Percentiles rank a stretch among this genome's conserved stretches.
These are phyloP conservation scores for Podospora pseudocomata DNA, from an alignment of 495 filamentous ascomycete species.

Conservation along the genomic window DNA sequence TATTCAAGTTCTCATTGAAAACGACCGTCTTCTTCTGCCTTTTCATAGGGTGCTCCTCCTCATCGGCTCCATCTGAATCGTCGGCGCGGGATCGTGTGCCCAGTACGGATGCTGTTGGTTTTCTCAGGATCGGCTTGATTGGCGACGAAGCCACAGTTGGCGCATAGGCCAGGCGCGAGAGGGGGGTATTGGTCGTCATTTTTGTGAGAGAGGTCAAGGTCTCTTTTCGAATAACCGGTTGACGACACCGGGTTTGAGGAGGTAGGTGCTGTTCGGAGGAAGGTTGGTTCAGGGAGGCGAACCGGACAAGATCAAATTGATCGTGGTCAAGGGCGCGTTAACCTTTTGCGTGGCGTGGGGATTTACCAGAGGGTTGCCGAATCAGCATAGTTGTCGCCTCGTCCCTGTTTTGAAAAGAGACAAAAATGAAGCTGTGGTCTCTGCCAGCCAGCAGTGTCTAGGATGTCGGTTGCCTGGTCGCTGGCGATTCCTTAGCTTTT, in stretches of 20 bases:
- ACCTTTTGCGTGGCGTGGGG: background rate
- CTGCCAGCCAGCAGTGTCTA: slow-evolving; percentile 4
- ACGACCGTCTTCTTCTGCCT: slow-evolving; percentile 54
- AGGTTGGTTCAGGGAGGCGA: background rate
- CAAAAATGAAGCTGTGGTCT: background rate
- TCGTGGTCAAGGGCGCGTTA: background rate
- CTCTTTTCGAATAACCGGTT: background rate
- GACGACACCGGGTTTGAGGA: background rate
- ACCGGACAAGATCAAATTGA: background rate
- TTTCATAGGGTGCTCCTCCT: slow-evolving; percentile 54
- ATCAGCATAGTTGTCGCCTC: background rate
- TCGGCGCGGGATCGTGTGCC: slow-evolving; percentile 39
- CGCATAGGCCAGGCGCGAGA: slow-evolving; percentile 15
- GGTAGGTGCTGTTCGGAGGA: background rate
- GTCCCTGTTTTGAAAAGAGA: slow-evolving; percentile 6
- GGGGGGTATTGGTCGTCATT: slow-evolving; percentile 33
- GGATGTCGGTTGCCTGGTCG: background rate
- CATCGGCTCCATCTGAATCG: slow-evolving; percentile 41
- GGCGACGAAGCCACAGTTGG: slow-evolving; percentile 25
- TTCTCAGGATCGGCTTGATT: slow-evolving; percentile 47
- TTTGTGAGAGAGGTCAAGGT: background rate
- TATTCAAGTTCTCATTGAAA: slow-evolving; percentile 69
- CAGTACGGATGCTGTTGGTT: slow-evolving; percentile 31
- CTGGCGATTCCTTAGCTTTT: slow-evolving; percentile 11
- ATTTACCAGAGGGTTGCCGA: background rate